Evolutionary conservation across 192 early-diverging fungal genomes (phyloP).

Genomic region (Coemansia sp.): DNA sequence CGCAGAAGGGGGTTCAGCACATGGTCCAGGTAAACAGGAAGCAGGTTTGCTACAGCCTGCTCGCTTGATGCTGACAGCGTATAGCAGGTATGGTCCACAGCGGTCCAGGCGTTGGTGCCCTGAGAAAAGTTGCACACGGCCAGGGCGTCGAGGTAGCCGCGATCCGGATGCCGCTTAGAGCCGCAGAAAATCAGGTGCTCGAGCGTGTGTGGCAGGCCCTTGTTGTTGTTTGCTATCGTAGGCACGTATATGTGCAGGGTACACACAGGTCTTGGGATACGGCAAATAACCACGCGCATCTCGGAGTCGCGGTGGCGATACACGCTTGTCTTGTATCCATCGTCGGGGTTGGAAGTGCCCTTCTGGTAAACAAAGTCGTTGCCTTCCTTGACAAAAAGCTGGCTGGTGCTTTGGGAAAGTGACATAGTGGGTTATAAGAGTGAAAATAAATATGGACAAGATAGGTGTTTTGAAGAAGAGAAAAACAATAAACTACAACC

Average conservation of each 20-base stretch:
- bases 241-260: slow-evolving; percentile 74
- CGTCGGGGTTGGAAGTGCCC: slow-evolving; percentile 2
- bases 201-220: slow-evolving; percentile 82
- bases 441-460: background rate
- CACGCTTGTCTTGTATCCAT: slow-evolving; percentile 42
- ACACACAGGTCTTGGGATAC: slow-evolving; percentile 65
- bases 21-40: slow-evolving; percentile 82
- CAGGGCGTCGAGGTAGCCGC: slow-evolving; percentile 74
- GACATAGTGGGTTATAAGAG: background rate
- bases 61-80: slow-evolving; percentile 63
- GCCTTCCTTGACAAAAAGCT: slow-evolving; percentile 32
- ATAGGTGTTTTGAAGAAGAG: background rate
- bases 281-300: slow-evolving; percentile 64
- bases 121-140: slow-evolving; percentile 71
- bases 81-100: slow-evolving; percentile 67
- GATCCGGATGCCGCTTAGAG: slow-evolving; percentile 62
- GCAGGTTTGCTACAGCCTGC: slow-evolving; percentile 67
- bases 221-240: slow-evolving; percentile 62
- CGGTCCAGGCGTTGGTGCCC: slow-evolving; percentile 74
- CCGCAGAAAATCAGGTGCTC: slow-evolving; percentile 85
- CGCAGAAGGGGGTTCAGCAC: slow-evolving; percentile 71
- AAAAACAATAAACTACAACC: too few relatives aligned
- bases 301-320: slow-evolving; percentile 52
- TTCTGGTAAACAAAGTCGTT: slow-evolving; percentile 29
- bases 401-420: background rate